Base-by-base conservation (phyloP, 257 asterid genomes). In the Eustoma russellianum region DNA sequence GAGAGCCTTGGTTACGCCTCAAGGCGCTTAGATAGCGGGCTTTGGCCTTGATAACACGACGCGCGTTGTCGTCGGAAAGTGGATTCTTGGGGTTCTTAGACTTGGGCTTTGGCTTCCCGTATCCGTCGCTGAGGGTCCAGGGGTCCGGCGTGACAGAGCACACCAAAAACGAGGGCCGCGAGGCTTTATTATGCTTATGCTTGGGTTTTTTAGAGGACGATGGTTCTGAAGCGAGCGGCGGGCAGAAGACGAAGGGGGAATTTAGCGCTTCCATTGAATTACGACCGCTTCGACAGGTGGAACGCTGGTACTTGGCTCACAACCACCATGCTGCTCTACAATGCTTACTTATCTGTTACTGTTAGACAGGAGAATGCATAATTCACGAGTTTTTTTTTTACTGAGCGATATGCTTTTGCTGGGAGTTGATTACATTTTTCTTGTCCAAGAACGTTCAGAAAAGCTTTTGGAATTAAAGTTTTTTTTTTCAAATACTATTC, bases 1-100 rank as follows among this genome's bases (percentile, higher is more conserved):
- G 82, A 14, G 98, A 84, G 73, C 98, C 98, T 50, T 86, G 96
- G 71, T 84, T 87, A 12, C 93, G 80, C 43, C 98, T 72, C 72
- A 90, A 66, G 9, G 59, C 74, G 76, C 98, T 85, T 69, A 91
- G 45, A 61, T 91, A 84, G 13, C 53, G 77, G 38, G 96, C 94
- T 71, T 91, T 91, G 46, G 76, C 95, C 70, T 91, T 91, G 78
- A 86, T 91, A 17, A 86, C 86, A 50, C 96, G 91, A 52, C 96
- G 94, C 30, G 96, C 95, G 81, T 87, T 82, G 76, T 87, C 95
- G 48, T 91, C 96, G 5, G 96, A 59, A 14, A 83, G 91, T 17
- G 93, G 95, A 6, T 81, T 86, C 59, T 87, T 91, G 45, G 87
- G 77, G 62, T 82, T 68, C 51, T 76, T 84, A 68, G 89, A 80